Conservation (phyloP, 2,329 filamentous ascomycete species). For the Nigrograna mackinnonii region DNA sequence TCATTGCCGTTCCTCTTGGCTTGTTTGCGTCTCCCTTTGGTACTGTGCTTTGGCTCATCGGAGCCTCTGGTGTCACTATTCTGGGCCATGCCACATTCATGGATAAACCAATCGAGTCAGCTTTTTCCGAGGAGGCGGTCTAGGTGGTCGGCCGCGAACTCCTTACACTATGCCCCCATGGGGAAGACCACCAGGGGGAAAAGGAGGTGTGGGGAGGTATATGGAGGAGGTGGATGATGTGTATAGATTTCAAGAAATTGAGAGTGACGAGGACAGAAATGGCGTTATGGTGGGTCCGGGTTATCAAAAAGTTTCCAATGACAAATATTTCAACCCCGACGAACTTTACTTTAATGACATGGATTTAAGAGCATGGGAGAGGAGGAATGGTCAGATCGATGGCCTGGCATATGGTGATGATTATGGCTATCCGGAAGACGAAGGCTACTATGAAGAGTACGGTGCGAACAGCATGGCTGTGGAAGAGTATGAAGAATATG, state of each 20-base stretch:
- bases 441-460: slow-evolving; percentile 48
- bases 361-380: slow-evolving; percentile 46
- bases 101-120: slow-evolving; percentile 99
- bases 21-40: slow-evolving; percentile 82
- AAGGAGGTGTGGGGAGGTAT: slow-evolving; percentile 55
- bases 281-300: slow-evolving; percentile 47
- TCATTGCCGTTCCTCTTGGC: slow-evolving; percentile 81
- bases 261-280: slow-evolving; percentile 52
- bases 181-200: slow-evolving; percentile 99
- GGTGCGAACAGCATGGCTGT: slow-evolving; percentile 44
- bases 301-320: slow-evolving; percentile 33
- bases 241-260: slow-evolving; percentile 69
- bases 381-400: slow-evolving; percentile 48
- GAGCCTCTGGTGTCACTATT: slow-evolving; percentile 90
- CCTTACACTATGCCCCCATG: slow-evolving; percentile 86
- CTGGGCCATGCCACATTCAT: slow-evolving; percentile 92
- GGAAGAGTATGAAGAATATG: slow-evolving; percentile 67
- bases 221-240: slow-evolving; percentile 48
- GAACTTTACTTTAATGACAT: slow-evolving; percentile 54
- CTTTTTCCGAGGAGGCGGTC: slow-evolving; percentile 99
- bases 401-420: slow-evolving; percentile 53
- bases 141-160: slow-evolving; percentile 99
- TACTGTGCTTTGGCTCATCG: slow-evolving; percentile 92
- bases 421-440: slow-evolving; percentile 58
- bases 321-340: slow-evolving; percentile 45